Evolutionary conservation across 2,329 filamentous ascomycete genomes (phyloP).

Genomic region (Clonostachys rosea): DNA sequence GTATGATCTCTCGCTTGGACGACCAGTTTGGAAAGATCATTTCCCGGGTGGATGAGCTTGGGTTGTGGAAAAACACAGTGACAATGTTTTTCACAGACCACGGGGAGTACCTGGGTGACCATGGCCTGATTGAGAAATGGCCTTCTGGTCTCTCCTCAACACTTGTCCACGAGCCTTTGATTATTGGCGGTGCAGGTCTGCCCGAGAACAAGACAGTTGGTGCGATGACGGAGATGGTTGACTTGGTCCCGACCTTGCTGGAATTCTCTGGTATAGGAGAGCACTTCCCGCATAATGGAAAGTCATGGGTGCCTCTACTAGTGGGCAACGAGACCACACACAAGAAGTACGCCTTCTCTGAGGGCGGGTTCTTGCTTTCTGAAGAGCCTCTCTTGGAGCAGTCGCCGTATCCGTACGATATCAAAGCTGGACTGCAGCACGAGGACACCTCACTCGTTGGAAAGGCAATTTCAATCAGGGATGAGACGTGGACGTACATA

Average conservation of each 20-base stretch:
- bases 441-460: constrained; percentile 34
- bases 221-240: constrained; percentile 37
- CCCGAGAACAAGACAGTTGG: constrained; percentile 22
- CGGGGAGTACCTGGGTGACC: constrained; percentile 40
- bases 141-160: constrained; percentile 34
- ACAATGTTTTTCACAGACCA: constrained; percentile 40
- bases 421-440: constrained; percentile 38
- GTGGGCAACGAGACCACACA: constrained; percentile 14
- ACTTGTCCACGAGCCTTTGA: constrained; percentile 35
- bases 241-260: constrained; percentile 35
- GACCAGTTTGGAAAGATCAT: constrained; percentile 37
- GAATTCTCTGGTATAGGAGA: constrained; percentile 29
- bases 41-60: constrained; percentile 20
- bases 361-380: constrained; percentile 34
- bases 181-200: constrained; percentile 33
- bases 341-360: constrained; percentile 33
- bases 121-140: constrained; percentile 44
- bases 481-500: constrained; percentile 32
- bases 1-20: constrained; percentile 39
- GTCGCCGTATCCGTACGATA: constrained; percentile 35
- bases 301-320: constrained; percentile 22
- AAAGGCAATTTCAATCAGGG: constrained; percentile 30
- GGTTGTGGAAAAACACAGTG: constrained; percentile 28
- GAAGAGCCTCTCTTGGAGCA: constrained; percentile 40
- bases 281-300: constrained; percentile 31